Conservation (phyloP, 1,284 basidiomycete genomes). For the Sanguinoderma infundibulare region DNA sequence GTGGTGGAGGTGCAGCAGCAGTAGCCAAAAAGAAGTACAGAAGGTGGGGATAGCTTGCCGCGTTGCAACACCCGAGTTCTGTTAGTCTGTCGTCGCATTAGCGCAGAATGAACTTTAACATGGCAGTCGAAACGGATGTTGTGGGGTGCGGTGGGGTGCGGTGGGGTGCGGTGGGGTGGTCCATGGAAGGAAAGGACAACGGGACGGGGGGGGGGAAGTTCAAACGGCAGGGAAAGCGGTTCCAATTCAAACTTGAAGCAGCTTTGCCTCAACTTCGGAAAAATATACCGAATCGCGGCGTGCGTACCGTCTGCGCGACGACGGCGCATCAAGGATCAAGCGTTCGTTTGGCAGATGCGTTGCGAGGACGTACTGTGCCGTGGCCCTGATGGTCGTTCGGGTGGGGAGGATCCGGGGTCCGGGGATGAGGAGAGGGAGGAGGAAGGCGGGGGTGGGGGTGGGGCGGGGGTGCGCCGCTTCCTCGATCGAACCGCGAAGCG, state of each 20-base stretch:
- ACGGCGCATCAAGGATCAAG: background rate
- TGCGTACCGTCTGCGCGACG: background rate
- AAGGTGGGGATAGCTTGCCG: too few relatives aligned
- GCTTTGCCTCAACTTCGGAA: background rate
- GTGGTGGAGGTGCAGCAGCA: too few relatives aligned
- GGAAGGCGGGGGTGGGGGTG: background rate
- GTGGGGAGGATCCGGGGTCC: too few relatives aligned
- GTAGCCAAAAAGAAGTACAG: too few relatives aligned
- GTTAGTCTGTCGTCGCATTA: too few relatives aligned
- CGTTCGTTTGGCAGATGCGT: background rate
- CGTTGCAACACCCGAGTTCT: too few relatives aligned
- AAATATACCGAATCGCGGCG: background rate
- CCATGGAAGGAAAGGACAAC: background rate
- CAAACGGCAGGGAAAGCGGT: too few relatives aligned
- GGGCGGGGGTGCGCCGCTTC: background rate
- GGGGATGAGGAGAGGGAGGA: background rate
- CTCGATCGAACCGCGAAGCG: background rate
- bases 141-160: background rate
- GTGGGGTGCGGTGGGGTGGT: background rate
- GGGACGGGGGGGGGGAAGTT: background rate
- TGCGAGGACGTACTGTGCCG: background rate
- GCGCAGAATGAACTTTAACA: too few relatives aligned
- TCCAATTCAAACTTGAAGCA: too few relatives aligned
- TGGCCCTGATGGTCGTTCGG: too few relatives aligned
- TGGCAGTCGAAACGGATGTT: background rate